Percentiles rank a stretch among this genome's conserved stretches.
phyloP scores from a whole-genome alignment of 176 grass and related monocot genomes.

The Puya raimondii region DNA sequence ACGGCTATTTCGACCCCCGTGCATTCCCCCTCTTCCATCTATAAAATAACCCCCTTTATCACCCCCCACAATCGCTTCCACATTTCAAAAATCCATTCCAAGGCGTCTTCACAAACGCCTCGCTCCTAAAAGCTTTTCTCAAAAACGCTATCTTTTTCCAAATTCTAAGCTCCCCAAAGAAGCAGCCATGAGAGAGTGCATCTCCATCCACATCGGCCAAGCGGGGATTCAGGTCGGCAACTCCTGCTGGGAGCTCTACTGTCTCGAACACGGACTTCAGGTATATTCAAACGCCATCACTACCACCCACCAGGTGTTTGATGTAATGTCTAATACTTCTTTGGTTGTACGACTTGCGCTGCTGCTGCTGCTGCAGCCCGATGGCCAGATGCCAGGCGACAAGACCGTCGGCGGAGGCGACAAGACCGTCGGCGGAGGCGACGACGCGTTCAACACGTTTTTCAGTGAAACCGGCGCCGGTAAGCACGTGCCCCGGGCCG shows the following conservation, averaged over 20 bases:
- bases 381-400: constrained; percentile 10
- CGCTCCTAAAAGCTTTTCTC: background rate
- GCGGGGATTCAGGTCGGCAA: constrained; percentile 1
- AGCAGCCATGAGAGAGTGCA: constrained; percentile 8
- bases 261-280: background rate
- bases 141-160: background rate
- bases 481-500: constrained; percentile 8
- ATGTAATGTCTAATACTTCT: background rate
- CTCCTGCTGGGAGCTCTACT: constrained; percentile 4
- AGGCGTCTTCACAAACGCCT: constrained; percentile 2
- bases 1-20: too few relatives aligned
- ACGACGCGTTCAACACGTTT: constrained; percentile 14
- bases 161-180: background rate
- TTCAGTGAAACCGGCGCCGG: constrained; percentile 7
- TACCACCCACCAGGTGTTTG: background rate
- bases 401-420: constrained; percentile 2
- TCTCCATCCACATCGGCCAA: constrained; percentile 12
- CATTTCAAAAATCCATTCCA: too few relatives aligned
- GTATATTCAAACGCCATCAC: background rate
- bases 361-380: background rate
- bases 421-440: background rate
- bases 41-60: too few relatives aligned
- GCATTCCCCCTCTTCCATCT: too few relatives aligned
- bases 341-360: background rate
- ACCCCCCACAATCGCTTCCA: too few relatives aligned